Base-by-base conservation (phyloP, 768 basidiomycete genomes). In the Boletus tomentosulus region DNA sequence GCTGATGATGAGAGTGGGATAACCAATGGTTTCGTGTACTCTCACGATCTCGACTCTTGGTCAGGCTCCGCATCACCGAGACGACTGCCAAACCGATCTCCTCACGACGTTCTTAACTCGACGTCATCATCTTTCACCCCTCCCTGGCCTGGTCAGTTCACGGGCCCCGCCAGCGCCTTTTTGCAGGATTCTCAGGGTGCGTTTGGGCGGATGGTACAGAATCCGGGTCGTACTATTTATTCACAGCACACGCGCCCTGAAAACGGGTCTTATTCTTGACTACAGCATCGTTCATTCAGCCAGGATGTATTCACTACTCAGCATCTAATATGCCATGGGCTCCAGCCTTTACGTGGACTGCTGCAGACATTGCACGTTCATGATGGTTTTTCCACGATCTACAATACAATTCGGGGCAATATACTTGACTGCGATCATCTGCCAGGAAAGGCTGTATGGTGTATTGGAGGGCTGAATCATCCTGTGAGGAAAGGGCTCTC, bases 171-270 rank as follows among this genome's bases (percentile, higher is more conserved):
- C 2, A 81, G 78, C 50, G 79, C 74, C 3, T 78, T 78, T 51
- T 62, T 80, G 38, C 76, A 74, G 53, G 78, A 76, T 12, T 66
- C 79, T 62, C 66, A 65, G 57, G 51, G 11, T 53, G 5, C 76
- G 6, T 77, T 79, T 62, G 73, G 73, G 39, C 72, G 71, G 50
- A 57, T 62, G 58, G 70, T 42, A 53, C 75, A 77, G 62, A 82
- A 80, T 53, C 75, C 80, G 3, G 83, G 83, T 53, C 81, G 83
- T 59, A 85, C 84, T 30, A 83, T 85, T 57, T 84, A 85, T 66
- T 81, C 83, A 43, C 81, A 82, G 60, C 70, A 71, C 43, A 66
- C 74, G 39, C 70, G 66, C 53, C 65, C 71, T 46, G 75, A 75
- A 53, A 68, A 62, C 16, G 64, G 65, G 27, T 55, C 66, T 34